Base-by-base conservation (phyloP, 139 green algal genomes). In the Chlorella sorokiniana region DNA sequence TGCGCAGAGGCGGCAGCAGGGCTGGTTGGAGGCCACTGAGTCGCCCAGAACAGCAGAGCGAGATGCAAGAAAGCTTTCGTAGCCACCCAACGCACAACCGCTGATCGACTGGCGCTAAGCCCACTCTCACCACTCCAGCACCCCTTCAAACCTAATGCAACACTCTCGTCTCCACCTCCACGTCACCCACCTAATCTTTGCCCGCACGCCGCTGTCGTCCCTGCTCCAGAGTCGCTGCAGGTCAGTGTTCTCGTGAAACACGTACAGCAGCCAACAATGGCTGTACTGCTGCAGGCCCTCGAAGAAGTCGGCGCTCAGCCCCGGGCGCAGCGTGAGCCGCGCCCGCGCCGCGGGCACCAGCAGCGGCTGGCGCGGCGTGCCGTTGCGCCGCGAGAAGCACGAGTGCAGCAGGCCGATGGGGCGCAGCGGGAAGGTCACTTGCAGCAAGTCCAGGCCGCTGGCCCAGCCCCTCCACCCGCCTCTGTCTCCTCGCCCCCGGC, bases 201-300 rank as follows among this genome's bases (percentile, higher is more conserved):
- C 75, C 6, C 59, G 75, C 56, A 81, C 59, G 16, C 75, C 56
- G 4, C n/a, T 42, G 41, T 56, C 62, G 18, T 41, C 40, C 48
- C n/a, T 7, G 31, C n/a, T 27, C 78, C 78, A 78, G 67, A 61
- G 52, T 48, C 67, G 38, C 78, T 81, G 75, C 59, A 81, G 75
- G 89, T 94, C 90, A 71, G 95, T 98, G 90, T 99, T 99, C 25
- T 89, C 65, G 69, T 98, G 93, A 86, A 99, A 99, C 1, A 98
- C 85, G 85, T 97, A 99, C 3, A 99, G 79, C 48, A 99, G 69
- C 65, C 65, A 99, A 70, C 85, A 91, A 86, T 99, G 96, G 33
- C 83, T 93, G 89, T 94, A 99, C 69, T 93, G 76, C 70, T 92
- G 42, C 69, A 99, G 84, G 0, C 95, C 96, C 31, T 97, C 91